Evolutionary conservation across 257 asterid genomes (phyloP).

Genomic region (Plectranthus barbatus): DNA sequence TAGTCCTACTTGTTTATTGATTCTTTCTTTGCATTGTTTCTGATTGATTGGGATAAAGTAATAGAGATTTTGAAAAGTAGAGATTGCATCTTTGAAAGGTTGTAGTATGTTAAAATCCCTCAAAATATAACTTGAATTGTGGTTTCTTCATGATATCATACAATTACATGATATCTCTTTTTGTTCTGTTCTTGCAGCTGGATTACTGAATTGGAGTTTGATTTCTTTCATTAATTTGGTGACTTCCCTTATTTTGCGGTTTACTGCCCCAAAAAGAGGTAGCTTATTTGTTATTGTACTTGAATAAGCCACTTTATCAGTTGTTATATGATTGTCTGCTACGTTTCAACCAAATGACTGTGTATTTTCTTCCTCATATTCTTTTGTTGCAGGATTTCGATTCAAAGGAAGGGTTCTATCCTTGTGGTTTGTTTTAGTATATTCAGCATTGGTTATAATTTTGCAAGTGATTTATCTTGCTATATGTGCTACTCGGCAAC

Average conservation of each 20-base stretch:
- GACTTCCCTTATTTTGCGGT: conserved; percentile 58
- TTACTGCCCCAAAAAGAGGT: conserved; percentile 62
- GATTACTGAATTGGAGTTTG: conserved; percentile 83
- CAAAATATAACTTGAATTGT: not conserved
- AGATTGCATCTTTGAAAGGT: not conserved
- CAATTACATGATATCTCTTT: too few species aligned
- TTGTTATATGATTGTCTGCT: not conserved
- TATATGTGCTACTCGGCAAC: conserved; percentile 40
- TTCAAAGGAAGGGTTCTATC: conserved; percentile 45
- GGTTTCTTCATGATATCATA: not conserved
- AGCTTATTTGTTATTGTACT: conserved; percentile 11
- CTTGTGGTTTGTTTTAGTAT: conserved; percentile 56
- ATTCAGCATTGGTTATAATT: conserved; percentile 48
- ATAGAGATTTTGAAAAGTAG: not conserved
- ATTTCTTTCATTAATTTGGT: conserved; percentile 65
- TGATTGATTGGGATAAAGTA: not conserved
- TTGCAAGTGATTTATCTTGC: conserved; percentile 54
- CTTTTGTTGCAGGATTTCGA: conserved; percentile 48
- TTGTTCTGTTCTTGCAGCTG: conserved; percentile 45
- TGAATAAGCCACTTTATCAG: conserved; percentile 8
- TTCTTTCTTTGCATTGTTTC: not conserved
- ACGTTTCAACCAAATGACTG: not conserved
- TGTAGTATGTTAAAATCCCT: not conserved
- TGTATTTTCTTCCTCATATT: not conserved
- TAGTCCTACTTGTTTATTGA: too few species aligned